These are phyloP conservation scores for Plasmodium knowlesi DNA, from an alignment of 169 alveolate species.

Conservation along the genomic window DNA sequence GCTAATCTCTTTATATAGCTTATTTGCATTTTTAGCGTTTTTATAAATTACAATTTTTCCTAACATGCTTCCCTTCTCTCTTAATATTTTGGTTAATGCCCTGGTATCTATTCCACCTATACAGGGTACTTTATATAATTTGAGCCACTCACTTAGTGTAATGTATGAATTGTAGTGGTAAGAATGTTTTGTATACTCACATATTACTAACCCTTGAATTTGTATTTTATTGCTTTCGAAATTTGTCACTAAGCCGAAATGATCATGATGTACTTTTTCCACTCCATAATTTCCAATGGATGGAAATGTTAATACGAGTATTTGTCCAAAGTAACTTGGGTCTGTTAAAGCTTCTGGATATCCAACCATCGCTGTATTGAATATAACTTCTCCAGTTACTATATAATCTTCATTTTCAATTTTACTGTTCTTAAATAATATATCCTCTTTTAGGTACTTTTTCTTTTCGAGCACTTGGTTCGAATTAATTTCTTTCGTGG, in stretches of 20 bases:
- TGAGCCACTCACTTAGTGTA: slow-evolving; percentile 50
- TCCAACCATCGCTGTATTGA: slow-evolving; percentile 91
- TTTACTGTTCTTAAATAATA: slow-evolving; percentile 24
- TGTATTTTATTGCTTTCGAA: slow-evolving; percentile 85
- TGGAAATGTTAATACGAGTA: slow-evolving; percentile 88
- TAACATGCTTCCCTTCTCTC: slow-evolving; percentile 85
- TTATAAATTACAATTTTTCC: slow-evolving; percentile 83
- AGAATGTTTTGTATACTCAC: slow-evolving; percentile 84
- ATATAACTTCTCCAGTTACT: slow-evolving; percentile 89
- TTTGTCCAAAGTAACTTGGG: slow-evolving; percentile 90
- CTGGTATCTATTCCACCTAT: slow-evolving; percentile 89
- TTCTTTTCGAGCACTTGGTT: slow-evolving; percentile 8
- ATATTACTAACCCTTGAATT: slow-evolving; percentile 85
- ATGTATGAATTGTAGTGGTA: slow-evolving; percentile 51
- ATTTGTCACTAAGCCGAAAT: slow-evolving; percentile 80
- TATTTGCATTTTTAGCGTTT: slow-evolving; percentile 53
- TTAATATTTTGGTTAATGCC: slow-evolving; percentile 88
- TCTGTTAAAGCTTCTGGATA: slow-evolving; percentile 92
- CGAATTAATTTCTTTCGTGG: not conserved
- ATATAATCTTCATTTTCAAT: slow-evolving; percentile 71
- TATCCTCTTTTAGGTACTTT: slow-evolving; percentile 23
- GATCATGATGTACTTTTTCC: slow-evolving; percentile 82
- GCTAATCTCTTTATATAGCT: slow-evolving; percentile 51
- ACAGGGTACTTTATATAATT: slow-evolving; percentile 66
- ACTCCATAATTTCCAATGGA: slow-evolving; percentile 91